Evolutionary conservation across 176 grass and related monocot genomes (phyloP), one percentile per base, ranked within the genome.

Genomic region (Stipa capillata): DNA sequence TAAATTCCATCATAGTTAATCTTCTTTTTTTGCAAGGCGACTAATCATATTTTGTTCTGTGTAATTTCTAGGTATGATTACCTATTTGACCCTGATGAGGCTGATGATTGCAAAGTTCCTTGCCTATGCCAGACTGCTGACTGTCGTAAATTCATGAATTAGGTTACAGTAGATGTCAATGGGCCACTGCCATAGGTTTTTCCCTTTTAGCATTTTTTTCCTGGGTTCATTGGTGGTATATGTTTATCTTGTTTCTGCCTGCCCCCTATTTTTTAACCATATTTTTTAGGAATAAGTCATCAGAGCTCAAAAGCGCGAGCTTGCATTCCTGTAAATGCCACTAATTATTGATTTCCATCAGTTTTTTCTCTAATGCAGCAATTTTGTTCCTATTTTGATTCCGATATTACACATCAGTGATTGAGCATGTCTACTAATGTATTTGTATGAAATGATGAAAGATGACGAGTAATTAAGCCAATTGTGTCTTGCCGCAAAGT

Each of bases 61-160:
- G 33, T 48, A 50, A 72, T 74, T 78, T 85, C 13, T 73, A 98
- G 95, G 73, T 98, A 98, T 81, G 96, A 98, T 78, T 98, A 94
- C 77, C 85, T 98, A 10, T 98, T 98, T 78, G 96, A 98, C 65
- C 90, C 96, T 74, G 96, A 98, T 62, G 96, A 98, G 88, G 90
- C 92, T 50, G 96, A 98, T 24, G 96, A 94, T 51, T 88, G 82
- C 74, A 98, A 94, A 87, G 95, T 98, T 36, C 95, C 95, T 34
- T 98, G 95, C 81, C 83, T 92, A 67, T 98, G 92, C 73, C 85
- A 92, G 81, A 89, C 96, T 72, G 65, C 90, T 66, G 87, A 89
- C 85, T 94, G 96, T 75, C 89, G 96, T 12, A 98, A 98, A 90
- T 98, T 89, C 79, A 93, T 98, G 96, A 98, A 98, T 81, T 98